phyloP scores from a whole-genome alignment of 768 basidiomycete species.

The Boletus rufocinnamomeus region DNA sequence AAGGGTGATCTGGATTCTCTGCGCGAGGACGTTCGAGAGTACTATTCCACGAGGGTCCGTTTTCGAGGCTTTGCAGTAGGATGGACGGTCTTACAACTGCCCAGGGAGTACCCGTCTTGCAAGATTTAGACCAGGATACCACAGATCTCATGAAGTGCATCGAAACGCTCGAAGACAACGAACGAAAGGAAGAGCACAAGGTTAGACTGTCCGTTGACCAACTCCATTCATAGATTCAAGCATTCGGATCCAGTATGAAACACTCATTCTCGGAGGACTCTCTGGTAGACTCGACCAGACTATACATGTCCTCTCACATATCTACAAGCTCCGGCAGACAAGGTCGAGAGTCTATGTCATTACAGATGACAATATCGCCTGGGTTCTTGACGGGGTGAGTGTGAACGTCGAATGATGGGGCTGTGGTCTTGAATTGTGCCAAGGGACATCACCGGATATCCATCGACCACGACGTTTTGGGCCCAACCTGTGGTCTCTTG shows the following conservation, averaged over 20 bases:
- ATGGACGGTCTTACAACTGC: neutral
- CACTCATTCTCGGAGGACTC: constrained; percentile 85
- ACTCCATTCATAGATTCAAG: neutral
- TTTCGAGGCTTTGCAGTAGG: neutral
- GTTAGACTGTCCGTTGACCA: constrained; percentile 30
- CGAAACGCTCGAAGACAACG: constrained; percentile 56
- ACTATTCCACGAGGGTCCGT: constrained; percentile 63
- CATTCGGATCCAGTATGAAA: constrained; percentile 50
- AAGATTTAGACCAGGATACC: constrained; percentile 76
- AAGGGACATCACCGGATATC: constrained; percentile 84
- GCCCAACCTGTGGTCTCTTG: constrained; percentile 91
- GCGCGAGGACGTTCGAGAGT: constrained; percentile 67
- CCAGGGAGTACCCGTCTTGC: constrained; percentile 66
- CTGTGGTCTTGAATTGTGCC: neutral
- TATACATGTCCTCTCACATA: constrained; percentile 80
- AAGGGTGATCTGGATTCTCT: constrained; percentile 95
- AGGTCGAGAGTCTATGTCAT: constrained; percentile 68
- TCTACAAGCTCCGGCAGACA: constrained; percentile 74
- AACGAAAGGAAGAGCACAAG: constrained; percentile 41
- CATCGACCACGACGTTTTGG: constrained; percentile 72
- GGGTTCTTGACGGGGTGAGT: constrained; percentile 79
- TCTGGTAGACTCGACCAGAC: constrained; percentile 94
- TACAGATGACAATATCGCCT: constrained; percentile 90
- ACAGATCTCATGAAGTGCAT: constrained; percentile 98
- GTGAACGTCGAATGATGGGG: neutral